A percentile compares a stretch with the other conserved stretches of the same genome.
Conservation (phyloP, 345 rosid species). For the Clausena lansium region DNA sequence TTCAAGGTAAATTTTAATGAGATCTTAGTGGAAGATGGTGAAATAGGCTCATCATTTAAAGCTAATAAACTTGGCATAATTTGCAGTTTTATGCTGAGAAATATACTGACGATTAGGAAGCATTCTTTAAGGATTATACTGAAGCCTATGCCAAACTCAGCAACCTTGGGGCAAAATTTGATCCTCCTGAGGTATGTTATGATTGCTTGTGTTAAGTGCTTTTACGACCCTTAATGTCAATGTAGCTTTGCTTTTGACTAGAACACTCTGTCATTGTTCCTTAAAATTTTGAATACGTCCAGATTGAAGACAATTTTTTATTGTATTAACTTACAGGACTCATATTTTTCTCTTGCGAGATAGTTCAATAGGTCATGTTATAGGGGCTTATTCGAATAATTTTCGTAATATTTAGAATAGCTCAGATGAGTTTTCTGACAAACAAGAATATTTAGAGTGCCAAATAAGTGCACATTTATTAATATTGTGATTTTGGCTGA, state of each 20-base stretch:
- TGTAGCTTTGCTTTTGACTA: neutral
- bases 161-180: constrained; percentile 89
- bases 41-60: constrained; percentile 3
- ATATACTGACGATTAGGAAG: constrained; percentile 78
- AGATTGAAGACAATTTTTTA: neutral
- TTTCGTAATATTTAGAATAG: neutral
- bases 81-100: constrained; percentile 86
- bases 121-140: constrained; percentile 89
- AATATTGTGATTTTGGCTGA: neutral
- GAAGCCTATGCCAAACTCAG: constrained; percentile 98
- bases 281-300: neutral
- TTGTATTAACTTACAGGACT: neutral
- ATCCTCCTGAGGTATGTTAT: constrained; percentile 83
- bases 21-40: neutral
- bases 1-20: constrained; percentile 56
- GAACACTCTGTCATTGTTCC: neutral
- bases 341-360: neutral
- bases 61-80: constrained; percentile 15
- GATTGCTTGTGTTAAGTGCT: neutral
- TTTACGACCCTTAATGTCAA: neutral
- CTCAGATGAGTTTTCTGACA: neutral
- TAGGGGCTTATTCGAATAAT: neutral
- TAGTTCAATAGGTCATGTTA: neutral
- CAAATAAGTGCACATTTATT: neutral
- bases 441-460: neutral